Percentiles rank a stretch among this genome's conserved stretches.
phyloP scores from a whole-genome alignment of 129 eudicot genomes.

The Daucus carota region DNA sequence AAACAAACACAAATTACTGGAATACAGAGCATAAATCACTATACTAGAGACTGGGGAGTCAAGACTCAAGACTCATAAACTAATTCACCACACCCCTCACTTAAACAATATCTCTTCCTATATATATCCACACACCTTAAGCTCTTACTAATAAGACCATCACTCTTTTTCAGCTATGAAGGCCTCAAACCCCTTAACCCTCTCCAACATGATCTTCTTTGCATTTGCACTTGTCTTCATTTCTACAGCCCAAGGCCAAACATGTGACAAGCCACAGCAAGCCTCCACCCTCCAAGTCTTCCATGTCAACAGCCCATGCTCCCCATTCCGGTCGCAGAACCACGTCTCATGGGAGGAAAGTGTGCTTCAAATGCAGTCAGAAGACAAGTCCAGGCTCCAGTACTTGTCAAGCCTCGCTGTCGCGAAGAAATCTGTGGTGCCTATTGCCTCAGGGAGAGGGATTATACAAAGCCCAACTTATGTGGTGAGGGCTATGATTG shows the following conservation, averaged over 20 bases:
- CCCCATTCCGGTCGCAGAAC: slow-evolving; percentile 56
- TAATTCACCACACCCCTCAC: neutral
- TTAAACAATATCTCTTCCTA: neutral
- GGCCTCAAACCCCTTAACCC: neutral
- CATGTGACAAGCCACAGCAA: slow-evolving; percentile 35
- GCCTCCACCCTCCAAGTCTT: slow-evolving; percentile 62
- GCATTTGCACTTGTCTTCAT: slow-evolving; percentile 17
- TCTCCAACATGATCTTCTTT: neutral
- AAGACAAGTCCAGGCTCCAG: slow-evolving; percentile 56
- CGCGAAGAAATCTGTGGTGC: slow-evolving; percentile 55
- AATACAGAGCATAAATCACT: slow-evolving; percentile 3
- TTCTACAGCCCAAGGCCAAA: slow-evolving; percentile 21
- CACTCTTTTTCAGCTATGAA: neutral
- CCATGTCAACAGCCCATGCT: slow-evolving; percentile 84
- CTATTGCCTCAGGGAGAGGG: slow-evolving; percentile 72
- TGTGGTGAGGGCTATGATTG: slow-evolving; percentile 68
- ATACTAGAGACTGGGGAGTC: neutral
- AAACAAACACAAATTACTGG: slow-evolving; percentile 3
- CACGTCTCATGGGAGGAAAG: slow-evolving; percentile 70
- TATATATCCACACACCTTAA: neutral
- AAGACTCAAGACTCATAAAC: neutral
- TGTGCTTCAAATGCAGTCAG: slow-evolving; percentile 62
- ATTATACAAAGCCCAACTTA: slow-evolving; percentile 82
- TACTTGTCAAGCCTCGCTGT: slow-evolving; percentile 58
- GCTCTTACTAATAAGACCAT: neutral